Conservation (phyloP, 2,329 filamentous ascomycete species). For the Colletotrichum nymphaeae region DNA sequence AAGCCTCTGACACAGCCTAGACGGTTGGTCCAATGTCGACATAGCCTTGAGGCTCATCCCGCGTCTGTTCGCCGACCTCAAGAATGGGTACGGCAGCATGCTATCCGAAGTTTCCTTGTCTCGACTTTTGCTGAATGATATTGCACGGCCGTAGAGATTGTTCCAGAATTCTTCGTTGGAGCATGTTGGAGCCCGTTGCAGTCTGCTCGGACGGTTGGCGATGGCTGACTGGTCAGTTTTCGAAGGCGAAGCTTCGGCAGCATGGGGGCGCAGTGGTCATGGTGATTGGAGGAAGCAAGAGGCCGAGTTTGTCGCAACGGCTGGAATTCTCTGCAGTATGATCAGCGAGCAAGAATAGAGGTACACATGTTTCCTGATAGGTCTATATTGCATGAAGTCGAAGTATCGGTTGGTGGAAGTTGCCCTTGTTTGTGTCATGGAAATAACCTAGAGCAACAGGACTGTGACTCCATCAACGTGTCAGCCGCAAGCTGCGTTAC, state of each 20-base stretch:
- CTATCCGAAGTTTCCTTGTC: background rate
- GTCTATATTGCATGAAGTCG: background rate
- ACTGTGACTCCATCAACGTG: background rate
- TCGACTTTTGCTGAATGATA: background rate
- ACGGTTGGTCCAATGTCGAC: constrained; percentile 8
- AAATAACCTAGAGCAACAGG: background rate
- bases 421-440: background rate
- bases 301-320: background rate
- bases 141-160: background rate
- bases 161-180: background rate
- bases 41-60: background rate
- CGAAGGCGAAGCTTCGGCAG: background rate
- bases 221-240: background rate
- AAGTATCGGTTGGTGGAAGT: background rate
- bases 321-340: background rate
- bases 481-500: background rate
- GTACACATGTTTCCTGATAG: background rate
- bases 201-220: background rate
- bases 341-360: background rate
- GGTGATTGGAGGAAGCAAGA: background rate
- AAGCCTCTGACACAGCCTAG: background rate
- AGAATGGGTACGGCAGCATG: background rate
- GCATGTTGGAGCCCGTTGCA: background rate
- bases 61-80: background rate
- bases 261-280: background rate